phyloP scores from a whole-genome alignment of 2,329 filamentous ascomycete genomes.

The Orbilia blumenaviensis region DNA sequence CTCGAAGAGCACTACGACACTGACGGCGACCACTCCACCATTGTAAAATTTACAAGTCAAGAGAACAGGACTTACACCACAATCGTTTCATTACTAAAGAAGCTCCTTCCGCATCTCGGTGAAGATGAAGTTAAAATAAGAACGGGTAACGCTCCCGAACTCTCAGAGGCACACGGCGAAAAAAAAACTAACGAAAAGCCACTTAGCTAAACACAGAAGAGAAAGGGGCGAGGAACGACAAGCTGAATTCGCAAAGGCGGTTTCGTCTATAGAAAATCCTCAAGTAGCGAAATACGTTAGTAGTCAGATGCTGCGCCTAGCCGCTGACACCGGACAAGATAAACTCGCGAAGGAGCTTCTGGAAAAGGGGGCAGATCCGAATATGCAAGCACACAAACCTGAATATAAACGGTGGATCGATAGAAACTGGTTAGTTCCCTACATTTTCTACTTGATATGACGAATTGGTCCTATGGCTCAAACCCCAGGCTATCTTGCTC shows the following conservation, averaged over 20 bases:
- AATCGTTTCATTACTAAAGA: background rate
- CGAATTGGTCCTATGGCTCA: too few species aligned
- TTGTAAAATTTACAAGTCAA: conserved; percentile 36
- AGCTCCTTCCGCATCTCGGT: background rate
- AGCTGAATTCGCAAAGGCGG: background rate
- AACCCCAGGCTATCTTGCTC: background rate
- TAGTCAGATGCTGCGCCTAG: conserved; percentile 30
- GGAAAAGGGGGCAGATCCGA: conserved; percentile 15
- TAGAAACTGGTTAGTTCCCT: conserved; percentile 1
- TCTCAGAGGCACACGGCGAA: background rate
- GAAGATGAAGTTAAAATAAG: background rate
- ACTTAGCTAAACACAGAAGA: background rate
- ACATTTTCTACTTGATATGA: too few species aligned
- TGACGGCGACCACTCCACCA: conserved; percentile 35
- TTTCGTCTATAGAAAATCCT: background rate
- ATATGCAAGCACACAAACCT: background rate
- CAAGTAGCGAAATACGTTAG: conserved; percentile 4
- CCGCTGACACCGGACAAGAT: conserved; percentile 5
- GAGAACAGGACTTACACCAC: conserved; percentile 24
- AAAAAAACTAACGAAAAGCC: background rate
- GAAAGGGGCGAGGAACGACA: background rate
- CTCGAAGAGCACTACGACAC: conserved; percentile 4
- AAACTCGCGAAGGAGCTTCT: background rate
- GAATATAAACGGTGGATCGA: background rate
- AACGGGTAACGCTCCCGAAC: background rate